Evolutionary conservation across 2,329 filamentous ascomycete genomes (phyloP), one percentile per base, ranked within the genome.

Genomic region (Cordyceps tenuipes): DNA sequence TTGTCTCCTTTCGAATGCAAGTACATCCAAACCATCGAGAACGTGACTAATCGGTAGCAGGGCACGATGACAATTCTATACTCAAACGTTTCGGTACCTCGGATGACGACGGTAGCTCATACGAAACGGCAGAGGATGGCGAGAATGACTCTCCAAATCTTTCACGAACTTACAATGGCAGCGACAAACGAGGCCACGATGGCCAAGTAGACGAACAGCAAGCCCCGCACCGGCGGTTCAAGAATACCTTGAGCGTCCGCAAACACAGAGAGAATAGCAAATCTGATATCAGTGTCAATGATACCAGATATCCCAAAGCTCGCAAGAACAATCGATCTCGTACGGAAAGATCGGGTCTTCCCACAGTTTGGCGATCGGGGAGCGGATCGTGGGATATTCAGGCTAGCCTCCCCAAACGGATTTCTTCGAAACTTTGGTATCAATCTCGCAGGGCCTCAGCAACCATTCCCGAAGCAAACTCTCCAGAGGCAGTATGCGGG

Each of bases 1-100:
- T 58, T 73, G 21, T 72, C 70, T 3, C 72, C 73, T 19, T 71
- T 74, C 47, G 66, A 64, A 39, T 70, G 74, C 73, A 55, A 62
- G 71, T 62, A 21, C 8, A 26, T 6, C 1, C 7, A 8, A 13
- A 34, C 9, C 6, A n/a, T 41, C 1, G 17, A 57, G 10, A 21
- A 7, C 31, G 21, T 9, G 2, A 19, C 44, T 61, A 39, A 57
- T 36, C 7, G 8, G 15, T 26, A 19, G 39, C n/a, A 69, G 70
- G 69, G 62, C 63, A 66, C 43, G 65, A 61, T 47, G 66, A 66
- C 15, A 57, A 60, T 12, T 63, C 64, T 12, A 61, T 63, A 13
- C 52, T 64, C 23, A 52, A 52, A 43, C 61, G 65, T 8, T 55
- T 65, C n/a, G 60, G 63, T 6, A 39, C 53, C 8, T 68, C 67